A percentile compares a stretch with the other conserved stretches of the same genome.
phyloP scores from a whole-genome alignment of 148 eudicot genomes.

The Silene conica region DNA sequence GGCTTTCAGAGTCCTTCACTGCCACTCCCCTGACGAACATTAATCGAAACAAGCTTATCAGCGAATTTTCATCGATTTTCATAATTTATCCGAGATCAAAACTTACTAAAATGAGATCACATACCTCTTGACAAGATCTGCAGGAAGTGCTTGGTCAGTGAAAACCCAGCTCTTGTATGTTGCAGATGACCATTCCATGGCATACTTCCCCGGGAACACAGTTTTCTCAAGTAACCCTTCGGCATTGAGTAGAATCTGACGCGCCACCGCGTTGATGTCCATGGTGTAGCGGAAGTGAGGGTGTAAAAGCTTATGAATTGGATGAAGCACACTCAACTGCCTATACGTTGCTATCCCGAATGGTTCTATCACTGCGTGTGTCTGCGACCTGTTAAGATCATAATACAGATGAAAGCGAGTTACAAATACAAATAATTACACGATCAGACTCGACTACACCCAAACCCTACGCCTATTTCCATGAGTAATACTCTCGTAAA shows the following conservation, averaged over 20 bases:
- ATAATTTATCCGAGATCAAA: background rate
- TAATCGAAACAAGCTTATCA: background rate
- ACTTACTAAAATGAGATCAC: background rate
- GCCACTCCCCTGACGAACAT: slow-evolving; percentile 78
- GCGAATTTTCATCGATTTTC: background rate
- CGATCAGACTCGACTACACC: too few relatives aligned
- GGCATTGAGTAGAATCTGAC: slow-evolving; percentile 67
- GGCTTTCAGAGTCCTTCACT: slow-evolving; percentile 49
- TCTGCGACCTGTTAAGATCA: slow-evolving; percentile 43
- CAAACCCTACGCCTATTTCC: too few relatives aligned
- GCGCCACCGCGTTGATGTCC: slow-evolving; percentile 60
- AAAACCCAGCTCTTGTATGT: slow-evolving; percentile 61
- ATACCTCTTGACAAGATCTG: slow-evolving; percentile 78
- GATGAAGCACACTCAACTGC: slow-evolving; percentile 79
- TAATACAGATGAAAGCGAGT: background rate
- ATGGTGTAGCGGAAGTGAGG: slow-evolving; percentile 84
- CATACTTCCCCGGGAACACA: slow-evolving; percentile 52
- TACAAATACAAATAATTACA: background rate
- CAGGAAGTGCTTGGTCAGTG: slow-evolving; percentile 79
- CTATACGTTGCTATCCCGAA: slow-evolving; percentile 72
- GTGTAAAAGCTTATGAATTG: slow-evolving; percentile 68
- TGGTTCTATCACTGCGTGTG: slow-evolving; percentile 77
- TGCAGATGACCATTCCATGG: slow-evolving; percentile 55
- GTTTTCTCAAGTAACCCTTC: slow-evolving; percentile 68
- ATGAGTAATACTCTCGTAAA: background rate